A percentile compares a stretch with the other conserved stretches of the same genome.
Evolutionary conservation across 1,139 yeast species (phyloP).

Genomic region (Diutina rugosa): DNA sequence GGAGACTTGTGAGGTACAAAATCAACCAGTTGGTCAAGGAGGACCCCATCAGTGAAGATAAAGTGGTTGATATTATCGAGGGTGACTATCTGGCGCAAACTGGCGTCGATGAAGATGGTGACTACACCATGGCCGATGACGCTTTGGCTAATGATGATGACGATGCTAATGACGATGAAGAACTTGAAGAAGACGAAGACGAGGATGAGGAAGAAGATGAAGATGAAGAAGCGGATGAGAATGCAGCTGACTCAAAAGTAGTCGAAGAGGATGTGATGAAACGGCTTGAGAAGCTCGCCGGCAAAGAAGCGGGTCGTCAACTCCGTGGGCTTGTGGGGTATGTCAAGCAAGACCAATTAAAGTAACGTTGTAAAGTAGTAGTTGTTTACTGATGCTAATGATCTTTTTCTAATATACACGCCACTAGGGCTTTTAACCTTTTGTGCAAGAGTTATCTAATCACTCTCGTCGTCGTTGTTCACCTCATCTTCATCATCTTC

Average conservation of each 20-base stretch:
- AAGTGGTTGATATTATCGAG: constrained; percentile 30
- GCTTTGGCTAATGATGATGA: constrained; percentile 10
- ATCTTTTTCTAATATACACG: not conserved
- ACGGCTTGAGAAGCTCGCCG: not conserved
- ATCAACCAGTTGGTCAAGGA: constrained; percentile 40
- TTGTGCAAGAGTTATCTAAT: not conserved
- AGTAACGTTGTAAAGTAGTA: not conserved
- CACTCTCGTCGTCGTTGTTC: not conserved
- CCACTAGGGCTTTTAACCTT: not conserved
- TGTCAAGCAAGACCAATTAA: not conserved
- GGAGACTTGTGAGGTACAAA: constrained; percentile 65
- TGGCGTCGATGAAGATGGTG: constrained; percentile 10
- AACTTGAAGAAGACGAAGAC: constrained; percentile 4
- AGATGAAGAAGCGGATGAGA: constrained; percentile 11
- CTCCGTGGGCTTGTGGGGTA: not conserved
- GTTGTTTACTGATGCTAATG: not conserved
- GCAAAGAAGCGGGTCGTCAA: not conserved
- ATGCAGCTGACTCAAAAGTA: constrained; percentile 4
- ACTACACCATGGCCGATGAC: constrained; percentile 7
- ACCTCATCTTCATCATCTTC: not conserved
- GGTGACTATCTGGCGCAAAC: constrained; percentile 23
- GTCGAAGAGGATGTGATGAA: not conserved
- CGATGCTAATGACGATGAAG: constrained; percentile 6
- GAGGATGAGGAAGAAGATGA: constrained; percentile 12
- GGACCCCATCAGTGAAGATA: constrained; percentile 22